Conservation (phyloP, 225 moss, liverwort and hornwort species). For the Pseudisothecium myosuroides region DNA sequence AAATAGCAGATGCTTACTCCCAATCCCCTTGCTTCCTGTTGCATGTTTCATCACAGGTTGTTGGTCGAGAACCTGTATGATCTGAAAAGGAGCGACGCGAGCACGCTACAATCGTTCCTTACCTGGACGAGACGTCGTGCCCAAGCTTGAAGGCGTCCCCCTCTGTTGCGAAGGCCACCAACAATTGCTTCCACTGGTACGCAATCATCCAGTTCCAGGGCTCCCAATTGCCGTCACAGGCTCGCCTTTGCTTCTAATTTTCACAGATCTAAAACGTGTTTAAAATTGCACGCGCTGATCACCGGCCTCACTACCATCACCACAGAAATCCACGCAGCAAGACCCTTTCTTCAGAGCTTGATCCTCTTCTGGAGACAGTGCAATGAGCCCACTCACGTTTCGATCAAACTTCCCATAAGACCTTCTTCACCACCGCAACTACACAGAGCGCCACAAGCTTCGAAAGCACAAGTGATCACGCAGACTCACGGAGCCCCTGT, state of each 20-base stretch:
- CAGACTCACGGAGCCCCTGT: conserved; percentile 19
- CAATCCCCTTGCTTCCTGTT: conserved; percentile 5
- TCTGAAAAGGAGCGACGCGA: not conserved
- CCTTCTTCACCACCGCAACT: not conserved
- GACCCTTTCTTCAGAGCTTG: not conserved
- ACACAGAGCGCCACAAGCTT: not conserved
- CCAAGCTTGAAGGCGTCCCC: not conserved
- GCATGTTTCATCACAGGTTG: conserved; percentile 17
- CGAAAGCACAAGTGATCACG: not conserved
- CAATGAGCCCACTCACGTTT: not conserved
- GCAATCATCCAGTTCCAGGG: conserved; percentile 17
- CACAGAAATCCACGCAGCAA: not conserved
- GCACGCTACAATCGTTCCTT: conserved; percentile 6
- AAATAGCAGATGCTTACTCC: conserved; percentile 15
- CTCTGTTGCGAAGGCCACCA: not conserved
- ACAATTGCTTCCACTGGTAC: conserved; percentile 1
- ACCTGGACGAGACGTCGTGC: conserved; percentile 32
- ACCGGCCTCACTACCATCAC: not conserved
- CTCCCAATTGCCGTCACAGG: not conserved
- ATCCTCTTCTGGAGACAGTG: not conserved
- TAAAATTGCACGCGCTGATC: not conserved
- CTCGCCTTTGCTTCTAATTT: not conserved
- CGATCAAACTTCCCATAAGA: not conserved
- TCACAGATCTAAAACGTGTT: not conserved
- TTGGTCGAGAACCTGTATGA: not conserved